Percentiles rank a stretch among this genome's conserved stretches.
Evolutionary conservation across 495 filamentous ascomycete genomes (phyloP).

Genomic region (Aspergillus sclerotioniger): DNA sequence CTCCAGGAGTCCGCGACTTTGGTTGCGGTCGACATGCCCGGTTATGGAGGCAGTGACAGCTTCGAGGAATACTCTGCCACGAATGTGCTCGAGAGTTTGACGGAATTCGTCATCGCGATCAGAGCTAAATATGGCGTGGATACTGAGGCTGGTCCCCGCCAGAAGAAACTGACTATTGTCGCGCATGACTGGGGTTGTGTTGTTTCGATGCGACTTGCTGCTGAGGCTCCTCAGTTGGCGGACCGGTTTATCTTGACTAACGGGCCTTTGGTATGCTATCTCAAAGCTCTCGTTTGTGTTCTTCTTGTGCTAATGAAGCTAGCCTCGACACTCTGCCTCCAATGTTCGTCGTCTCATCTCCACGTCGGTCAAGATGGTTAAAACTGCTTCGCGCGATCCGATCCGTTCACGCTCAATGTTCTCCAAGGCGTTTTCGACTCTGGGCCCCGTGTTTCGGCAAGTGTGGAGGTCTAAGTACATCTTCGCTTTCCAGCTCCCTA

Average conservation of each 20-base stretch:
- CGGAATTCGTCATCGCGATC: constrained; percentile 48
- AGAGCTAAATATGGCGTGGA: constrained; percentile 46
- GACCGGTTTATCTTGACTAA: constrained; percentile 53
- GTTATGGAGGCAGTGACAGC: constrained; percentile 53
- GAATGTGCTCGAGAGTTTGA: constrained; percentile 49
- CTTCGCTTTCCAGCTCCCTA: constrained; percentile 48
- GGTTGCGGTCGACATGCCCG: constrained; percentile 55
- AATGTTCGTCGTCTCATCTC: constrained; percentile 34
- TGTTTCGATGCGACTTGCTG: constrained; percentile 50
- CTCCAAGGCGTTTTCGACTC: constrained; percentile 35
- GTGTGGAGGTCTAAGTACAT: constrained; percentile 47
- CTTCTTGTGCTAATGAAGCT: constrained; percentile 9
- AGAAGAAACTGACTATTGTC: constrained; percentile 46
- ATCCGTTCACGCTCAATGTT: constrained; percentile 39
- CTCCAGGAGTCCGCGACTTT: constrained; percentile 37
- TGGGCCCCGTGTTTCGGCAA: constrained; percentile 43
- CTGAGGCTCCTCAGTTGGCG: constrained; percentile 52
- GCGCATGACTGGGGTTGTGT: constrained; percentile 59
- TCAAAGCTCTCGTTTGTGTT: background rate
- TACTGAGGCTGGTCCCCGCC: constrained; percentile 17
- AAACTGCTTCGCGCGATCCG: constrained; percentile 41
- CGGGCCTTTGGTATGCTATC: constrained; percentile 45
- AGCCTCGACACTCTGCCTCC: constrained; percentile 31
- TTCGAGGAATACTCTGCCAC: constrained; percentile 47
- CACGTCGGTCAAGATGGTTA: constrained; percentile 46